Evolutionary conservation across 768 basidiomycete species (phyloP).

Genomic region (Mycena filopes): DNA sequence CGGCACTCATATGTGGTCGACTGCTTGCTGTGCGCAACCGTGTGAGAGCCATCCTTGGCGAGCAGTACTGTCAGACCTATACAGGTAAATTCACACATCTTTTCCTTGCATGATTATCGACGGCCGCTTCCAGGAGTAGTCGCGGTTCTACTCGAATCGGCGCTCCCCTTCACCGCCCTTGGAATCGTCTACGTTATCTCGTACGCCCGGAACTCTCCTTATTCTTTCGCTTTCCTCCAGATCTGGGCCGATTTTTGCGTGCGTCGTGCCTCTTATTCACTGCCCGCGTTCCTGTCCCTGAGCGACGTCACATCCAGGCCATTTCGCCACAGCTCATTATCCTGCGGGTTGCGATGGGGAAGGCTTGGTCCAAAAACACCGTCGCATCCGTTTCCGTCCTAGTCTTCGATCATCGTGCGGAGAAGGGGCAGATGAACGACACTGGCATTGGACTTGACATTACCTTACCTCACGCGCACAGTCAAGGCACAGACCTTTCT

Average conservation of each 20-base stretch:
- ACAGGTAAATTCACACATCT: slow-evolving; percentile 30
- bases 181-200: slow-evolving; percentile 41
- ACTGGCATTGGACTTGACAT: slow-evolving; percentile 25
- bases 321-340: slow-evolving; percentile 36
- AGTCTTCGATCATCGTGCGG: slow-evolving; percentile 30
- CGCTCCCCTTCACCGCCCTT: slow-evolving; percentile 42
- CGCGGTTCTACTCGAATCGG: slow-evolving; percentile 45
- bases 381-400: slow-evolving; percentile 31
- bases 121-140: slow-evolving; percentile 29
- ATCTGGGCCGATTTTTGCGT: slow-evolving; percentile 48
- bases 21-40: slow-evolving; percentile 35
- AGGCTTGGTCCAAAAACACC: slow-evolving; percentile 32
- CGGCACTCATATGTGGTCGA: slow-evolving; percentile 43
- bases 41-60: slow-evolving; percentile 35
- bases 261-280: slow-evolving; percentile 10
- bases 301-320: slow-evolving; percentile 12
- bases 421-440: slow-evolving; percentile 21
- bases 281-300: neutral
- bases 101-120: neutral
- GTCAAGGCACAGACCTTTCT: slow-evolving; percentile 28
- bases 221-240: slow-evolving; percentile 41
- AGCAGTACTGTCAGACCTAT: slow-evolving; percentile 40
- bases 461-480: slow-evolving; percentile 19
- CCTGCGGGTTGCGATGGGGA: slow-evolving; percentile 34
- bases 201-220: slow-evolving; percentile 41